Conservation (phyloP, 306 rosid species). For the Aeschynomene evenia region DNA sequence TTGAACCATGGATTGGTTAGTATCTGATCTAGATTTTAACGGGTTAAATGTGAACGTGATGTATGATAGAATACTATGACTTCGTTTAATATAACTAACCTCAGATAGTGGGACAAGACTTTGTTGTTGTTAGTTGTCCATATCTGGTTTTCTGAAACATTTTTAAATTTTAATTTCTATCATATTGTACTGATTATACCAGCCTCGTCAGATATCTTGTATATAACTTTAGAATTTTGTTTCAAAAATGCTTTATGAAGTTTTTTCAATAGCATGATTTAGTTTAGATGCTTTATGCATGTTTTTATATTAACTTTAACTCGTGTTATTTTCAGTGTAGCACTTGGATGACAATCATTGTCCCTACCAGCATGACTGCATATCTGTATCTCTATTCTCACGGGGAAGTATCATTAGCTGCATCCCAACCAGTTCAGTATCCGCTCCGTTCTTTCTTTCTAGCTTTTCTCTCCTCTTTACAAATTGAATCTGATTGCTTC, state of each 20-base stretch:
- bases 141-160: too few relatives aligned
- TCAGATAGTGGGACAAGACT: too few relatives aligned
- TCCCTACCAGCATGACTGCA: slow-evolving; percentile 96
- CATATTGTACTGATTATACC: not conserved
- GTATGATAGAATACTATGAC: too few relatives aligned
- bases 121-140: too few relatives aligned
- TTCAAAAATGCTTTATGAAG: not conserved
- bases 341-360: slow-evolving; percentile 96
- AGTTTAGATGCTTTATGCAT: not conserved
- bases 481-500: slow-evolving; percentile 18
- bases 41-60: too few relatives aligned
- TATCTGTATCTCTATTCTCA: slow-evolving; percentile 96
- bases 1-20: not conserved
- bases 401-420: slow-evolving; percentile 96
- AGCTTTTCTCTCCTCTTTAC: slow-evolving; percentile 16
- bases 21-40: not conserved
- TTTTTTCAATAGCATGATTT: slow-evolving; percentile 7
- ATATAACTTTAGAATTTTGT: slow-evolving; percentile 3
- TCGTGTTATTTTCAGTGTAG: slow-evolving; percentile 76
- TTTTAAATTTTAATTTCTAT: too few relatives aligned
- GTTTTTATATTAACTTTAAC: slow-evolving; percentile 22
- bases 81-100: too few relatives aligned
- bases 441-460: slow-evolving; percentile 30
- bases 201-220: slow-evolving; percentile 16
- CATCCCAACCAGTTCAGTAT: slow-evolving; percentile 83